Base-by-base conservation (phyloP, 768 basidiomycete genomes). In the Pisolithus albus region DNA sequence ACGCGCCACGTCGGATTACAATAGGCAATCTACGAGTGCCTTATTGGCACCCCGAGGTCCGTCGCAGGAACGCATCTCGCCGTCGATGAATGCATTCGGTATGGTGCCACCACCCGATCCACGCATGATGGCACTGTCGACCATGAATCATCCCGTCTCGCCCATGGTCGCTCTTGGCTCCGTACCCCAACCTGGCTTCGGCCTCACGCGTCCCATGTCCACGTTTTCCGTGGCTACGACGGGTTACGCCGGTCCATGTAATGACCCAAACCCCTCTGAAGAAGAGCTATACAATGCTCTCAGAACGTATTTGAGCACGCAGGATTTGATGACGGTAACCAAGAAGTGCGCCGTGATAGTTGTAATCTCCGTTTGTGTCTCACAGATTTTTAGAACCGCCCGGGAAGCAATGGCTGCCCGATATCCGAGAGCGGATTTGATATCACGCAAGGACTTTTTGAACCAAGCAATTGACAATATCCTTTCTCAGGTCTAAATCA, bases 241-340 rank as follows among this genome's bases (percentile, higher is more conserved):
- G 15, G 73, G 74, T 3, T 78, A 81, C 54, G 68, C 73, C 9
- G 69, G 63, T 39, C 75, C 80, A 18, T 82, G 73, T 59, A 70
- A 71, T 58, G 77, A 75, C 58, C 70, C 79, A 7, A 73, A 81
- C 43, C 83, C 84, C 11, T 73, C 67, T 0, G 81, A 86, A 57
- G 82, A 83, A 13, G 83, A 83, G 56, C 57, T 86, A 41, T 70
- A 82, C 56, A 73, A 64, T 15, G 75, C 79, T 16, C 66, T 86
- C 16, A 72, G 79, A 48, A 71, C 72, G 21, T 83, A 81, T 59
- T 60, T 87, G 51, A 78, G 81, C 47, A 78, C 79, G 21, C 82
- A 84, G 59, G 82, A 87, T 62, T 63, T 85, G 56, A 84, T 86
- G 84, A 75, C 74, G n/a, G 81, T 86, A 43, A 82, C 80, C 56